Conservation (phyloP, 495 filamentous ascomycete species). For the Lophiostoma macrostomum region DNA sequence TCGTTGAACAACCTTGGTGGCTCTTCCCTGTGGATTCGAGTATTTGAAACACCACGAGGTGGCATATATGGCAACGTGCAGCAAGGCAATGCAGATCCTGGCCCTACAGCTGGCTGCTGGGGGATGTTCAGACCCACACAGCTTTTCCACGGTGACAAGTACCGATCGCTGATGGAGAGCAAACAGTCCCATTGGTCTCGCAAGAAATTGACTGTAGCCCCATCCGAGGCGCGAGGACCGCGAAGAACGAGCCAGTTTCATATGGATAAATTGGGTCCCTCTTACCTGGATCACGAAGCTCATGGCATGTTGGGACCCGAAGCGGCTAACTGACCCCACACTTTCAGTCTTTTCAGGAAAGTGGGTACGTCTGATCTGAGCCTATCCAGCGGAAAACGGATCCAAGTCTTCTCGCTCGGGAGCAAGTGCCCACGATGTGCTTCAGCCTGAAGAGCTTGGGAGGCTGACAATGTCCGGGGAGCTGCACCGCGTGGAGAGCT, state of each 20-base stretch:
- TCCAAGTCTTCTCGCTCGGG: not conserved
- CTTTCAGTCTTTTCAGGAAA: constrained; percentile 8
- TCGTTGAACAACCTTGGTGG: too few species aligned
- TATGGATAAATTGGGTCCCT: constrained; percentile 26
- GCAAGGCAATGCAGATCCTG: constrained; percentile 6
- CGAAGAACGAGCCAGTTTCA: not conserved
- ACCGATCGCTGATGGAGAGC: not conserved
- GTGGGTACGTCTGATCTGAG: constrained; percentile 3
- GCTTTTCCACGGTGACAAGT: too few species aligned
- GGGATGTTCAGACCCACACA: too few species aligned
- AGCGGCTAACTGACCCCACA: constrained; percentile 24
- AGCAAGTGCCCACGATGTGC: not conserved
- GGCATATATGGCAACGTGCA: too few species aligned
- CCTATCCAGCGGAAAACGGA: constrained; percentile 1
- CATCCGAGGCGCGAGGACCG: not conserved
- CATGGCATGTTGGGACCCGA: not conserved
- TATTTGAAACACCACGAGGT: too few species aligned
- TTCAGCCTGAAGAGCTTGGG: constrained; percentile 21
- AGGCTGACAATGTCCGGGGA: not conserved
- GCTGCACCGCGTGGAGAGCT: not conserved
- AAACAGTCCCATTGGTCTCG: not conserved
- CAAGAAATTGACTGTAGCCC: not conserved
- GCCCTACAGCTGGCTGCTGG: too few species aligned
- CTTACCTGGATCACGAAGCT: constrained; percentile 8
- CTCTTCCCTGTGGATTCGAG: too few species aligned